A percentile compares a stretch with the other conserved stretches of the same genome.
Conservation (phyloP, 805 yeast species). For the Lipomyces oligophaga region DNA sequence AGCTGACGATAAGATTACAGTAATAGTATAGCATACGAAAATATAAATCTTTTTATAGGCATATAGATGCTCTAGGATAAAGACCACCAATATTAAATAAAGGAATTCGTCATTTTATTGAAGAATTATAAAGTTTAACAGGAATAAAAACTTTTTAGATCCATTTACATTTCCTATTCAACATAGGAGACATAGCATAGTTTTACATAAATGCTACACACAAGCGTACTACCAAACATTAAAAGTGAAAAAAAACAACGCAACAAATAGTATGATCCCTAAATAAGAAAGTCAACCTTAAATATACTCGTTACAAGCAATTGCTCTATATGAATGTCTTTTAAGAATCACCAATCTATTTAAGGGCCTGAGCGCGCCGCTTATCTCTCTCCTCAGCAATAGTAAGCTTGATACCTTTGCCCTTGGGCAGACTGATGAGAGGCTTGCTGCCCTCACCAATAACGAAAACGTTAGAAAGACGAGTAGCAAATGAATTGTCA, state of each 20-base stretch:
- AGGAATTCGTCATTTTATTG: neutral
- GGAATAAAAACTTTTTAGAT: neutral
- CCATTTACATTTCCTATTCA: neutral
- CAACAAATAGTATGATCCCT: too few species aligned
- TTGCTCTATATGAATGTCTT: conserved; percentile 8
- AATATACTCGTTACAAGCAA: conserved; percentile 1
- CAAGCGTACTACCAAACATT: too few species aligned
- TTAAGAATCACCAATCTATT: conserved; percentile 14
- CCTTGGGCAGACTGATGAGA: conserved; percentile 93
- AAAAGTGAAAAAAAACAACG: too few species aligned
- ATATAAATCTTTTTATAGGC: too few species aligned
- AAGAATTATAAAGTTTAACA: neutral
- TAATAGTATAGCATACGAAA: too few species aligned
- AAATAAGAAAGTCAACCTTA: neutral
- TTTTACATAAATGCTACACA: neutral
- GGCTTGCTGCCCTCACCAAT: conserved; percentile 96
- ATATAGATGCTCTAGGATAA: too few species aligned
- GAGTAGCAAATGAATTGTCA: conserved; percentile 93
- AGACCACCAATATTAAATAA: too few species aligned
- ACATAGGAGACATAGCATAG: neutral
- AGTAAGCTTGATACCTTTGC: conserved; percentile 95
- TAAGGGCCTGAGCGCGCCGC: conserved; percentile 63
- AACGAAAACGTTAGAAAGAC: conserved; percentile 88
- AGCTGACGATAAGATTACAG: too few species aligned
- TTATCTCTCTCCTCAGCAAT: conserved; percentile 98